Conservation (phyloP, 164 flowering plant species). For the Saururus chinensis region DNA sequence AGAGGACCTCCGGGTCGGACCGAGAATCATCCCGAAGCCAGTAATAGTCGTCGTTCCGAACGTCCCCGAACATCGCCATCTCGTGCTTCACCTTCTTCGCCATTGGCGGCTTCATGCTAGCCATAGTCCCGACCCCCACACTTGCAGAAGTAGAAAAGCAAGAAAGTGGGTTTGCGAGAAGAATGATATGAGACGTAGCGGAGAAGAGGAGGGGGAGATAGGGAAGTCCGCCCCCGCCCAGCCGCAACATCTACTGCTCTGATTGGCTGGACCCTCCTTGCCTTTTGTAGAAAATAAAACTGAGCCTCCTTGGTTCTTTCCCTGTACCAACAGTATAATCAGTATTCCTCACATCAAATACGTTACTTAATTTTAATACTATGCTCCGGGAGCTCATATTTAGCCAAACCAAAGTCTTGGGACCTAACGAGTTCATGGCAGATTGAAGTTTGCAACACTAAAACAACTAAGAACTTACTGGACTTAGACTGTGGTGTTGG, state of each 20-base stretch:
- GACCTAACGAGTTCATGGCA: too few species aligned
- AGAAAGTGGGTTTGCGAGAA: background rate
- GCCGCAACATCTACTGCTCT: background rate
- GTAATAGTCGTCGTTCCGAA: constrained; percentile 67
- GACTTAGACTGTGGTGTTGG: background rate
- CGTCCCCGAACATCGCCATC: constrained; percentile 87
- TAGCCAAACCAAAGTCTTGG: too few species aligned
- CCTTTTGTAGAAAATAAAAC: background rate
- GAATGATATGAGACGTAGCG: background rate
- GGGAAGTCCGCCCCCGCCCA: background rate
- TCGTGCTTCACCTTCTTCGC: constrained; percentile 71
- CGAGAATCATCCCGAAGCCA: constrained; percentile 98
- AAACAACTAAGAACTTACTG: background rate
- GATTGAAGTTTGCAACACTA: background rate
- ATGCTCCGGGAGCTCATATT: too few species aligned
- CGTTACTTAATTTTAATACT: too few species aligned
- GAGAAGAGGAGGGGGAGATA: constrained; percentile 1
- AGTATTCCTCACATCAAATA: too few species aligned
- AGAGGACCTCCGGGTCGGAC: constrained; percentile 46
- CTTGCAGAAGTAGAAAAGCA: background rate
- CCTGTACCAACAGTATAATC: too few species aligned
- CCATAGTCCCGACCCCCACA: background rate
- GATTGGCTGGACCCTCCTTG: background rate
- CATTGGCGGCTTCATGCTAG: constrained; percentile 30
- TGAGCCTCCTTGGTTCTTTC: too few species aligned